Conservation (phyloP, 2,329 filamentous ascomycete species). For the Stenocarpella maydis region DNA sequence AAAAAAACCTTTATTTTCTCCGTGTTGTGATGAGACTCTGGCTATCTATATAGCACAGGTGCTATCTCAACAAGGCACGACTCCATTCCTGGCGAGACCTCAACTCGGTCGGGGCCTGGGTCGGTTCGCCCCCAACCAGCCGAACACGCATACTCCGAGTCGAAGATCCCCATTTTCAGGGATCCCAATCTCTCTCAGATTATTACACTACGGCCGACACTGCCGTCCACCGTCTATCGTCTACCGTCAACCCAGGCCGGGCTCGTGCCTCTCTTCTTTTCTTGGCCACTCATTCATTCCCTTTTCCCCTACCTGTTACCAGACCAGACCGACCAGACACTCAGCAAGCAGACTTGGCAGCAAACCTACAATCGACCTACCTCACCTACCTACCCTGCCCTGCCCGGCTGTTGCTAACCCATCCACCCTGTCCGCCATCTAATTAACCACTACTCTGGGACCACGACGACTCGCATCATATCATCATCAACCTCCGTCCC, state of each 20-base stretch:
- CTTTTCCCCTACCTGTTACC: background rate
- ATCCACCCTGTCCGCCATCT: slow-evolving; percentile 12
- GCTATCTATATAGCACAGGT: background rate
- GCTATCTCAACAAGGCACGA: background rate
- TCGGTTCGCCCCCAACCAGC: slow-evolving; percentile 22
- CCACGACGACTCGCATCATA: slow-evolving; percentile 16
- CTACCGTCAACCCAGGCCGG: background rate
- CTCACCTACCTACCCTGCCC: background rate
- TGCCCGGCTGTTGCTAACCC: background rate
- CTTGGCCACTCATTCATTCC: slow-evolving; percentile 16
- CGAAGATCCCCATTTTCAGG: slow-evolving; percentile 27
- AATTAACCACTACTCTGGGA: slow-evolving; percentile 17
- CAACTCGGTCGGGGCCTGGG: slow-evolving; percentile 7
- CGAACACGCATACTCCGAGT: slow-evolving; percentile 8
- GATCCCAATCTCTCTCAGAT: slow-evolving; percentile 34
- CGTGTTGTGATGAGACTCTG: background rate
- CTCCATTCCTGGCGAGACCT: slow-evolving; percentile 16
- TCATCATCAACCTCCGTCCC: slow-evolving; percentile 17
- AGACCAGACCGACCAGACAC: background rate
- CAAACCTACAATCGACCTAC: background rate
- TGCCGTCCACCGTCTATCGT: slow-evolving; percentile 7
- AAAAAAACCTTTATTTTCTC: too few relatives aligned
- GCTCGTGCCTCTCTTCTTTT: slow-evolving; percentile 32
- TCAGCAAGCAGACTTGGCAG: background rate
- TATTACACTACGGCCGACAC: slow-evolving; percentile 29